phyloP scores from a whole-genome alignment of 306 rosid species.

The Lablab purpureus region DNA sequence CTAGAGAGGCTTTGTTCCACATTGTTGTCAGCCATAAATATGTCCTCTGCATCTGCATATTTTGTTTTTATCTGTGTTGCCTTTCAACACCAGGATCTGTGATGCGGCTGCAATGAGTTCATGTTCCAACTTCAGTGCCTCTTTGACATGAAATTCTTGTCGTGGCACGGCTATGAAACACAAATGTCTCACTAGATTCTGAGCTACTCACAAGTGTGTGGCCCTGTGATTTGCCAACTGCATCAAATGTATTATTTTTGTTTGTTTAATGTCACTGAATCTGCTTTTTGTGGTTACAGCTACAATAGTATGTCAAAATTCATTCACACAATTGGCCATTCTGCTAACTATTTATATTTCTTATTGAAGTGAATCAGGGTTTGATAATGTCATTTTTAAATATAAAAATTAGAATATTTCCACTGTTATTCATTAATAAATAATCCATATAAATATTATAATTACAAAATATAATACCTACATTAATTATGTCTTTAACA shows the following conservation, averaged over 20 bases:
- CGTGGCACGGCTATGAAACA: slow-evolving; percentile 41
- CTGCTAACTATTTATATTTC: no score
- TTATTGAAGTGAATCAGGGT: no score
- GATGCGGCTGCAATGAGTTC: slow-evolving; percentile 33
- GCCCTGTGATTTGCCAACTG: not conserved
- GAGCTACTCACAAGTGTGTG: slow-evolving; percentile 26
- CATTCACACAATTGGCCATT: no score
- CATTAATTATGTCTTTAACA: no score
- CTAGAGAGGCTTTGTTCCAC: slow-evolving; percentile 44
- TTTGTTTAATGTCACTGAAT: not conserved
- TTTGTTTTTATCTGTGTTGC: slow-evolving; percentile 40
- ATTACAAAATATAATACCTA: no score
- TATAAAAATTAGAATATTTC: no score
- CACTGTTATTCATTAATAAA: no score
- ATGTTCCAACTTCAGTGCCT: slow-evolving; percentile 37
- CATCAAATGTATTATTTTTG: not conserved
- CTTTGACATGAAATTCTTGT: slow-evolving; percentile 53
- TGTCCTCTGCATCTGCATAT: slow-evolving; percentile 22
- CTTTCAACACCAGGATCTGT: slow-evolving; percentile 28
- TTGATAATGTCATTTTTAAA: no score
- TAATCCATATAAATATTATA: no score
- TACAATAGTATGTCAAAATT: no score
- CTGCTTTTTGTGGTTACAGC: not conserved
- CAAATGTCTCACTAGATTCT: slow-evolving; percentile 45
- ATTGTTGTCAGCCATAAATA: slow-evolving; percentile 42